These are phyloP conservation scores for Blastocystis sp. DNA, from an alignment of 352 stramenopile genomes.

Conservation along the genomic window DNA sequence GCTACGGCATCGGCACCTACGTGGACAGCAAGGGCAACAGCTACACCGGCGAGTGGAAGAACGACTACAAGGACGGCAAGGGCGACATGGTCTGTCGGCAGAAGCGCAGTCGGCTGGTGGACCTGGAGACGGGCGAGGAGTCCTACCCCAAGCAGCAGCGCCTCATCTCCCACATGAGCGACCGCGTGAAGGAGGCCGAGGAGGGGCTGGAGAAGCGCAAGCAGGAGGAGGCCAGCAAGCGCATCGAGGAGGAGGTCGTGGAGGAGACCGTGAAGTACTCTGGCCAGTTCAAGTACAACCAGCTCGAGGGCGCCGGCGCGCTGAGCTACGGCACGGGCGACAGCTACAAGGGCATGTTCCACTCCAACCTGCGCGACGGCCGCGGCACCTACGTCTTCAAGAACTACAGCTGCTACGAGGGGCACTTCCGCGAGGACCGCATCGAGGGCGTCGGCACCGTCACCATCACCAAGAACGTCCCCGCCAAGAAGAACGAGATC, in stretches of 20 bases:
- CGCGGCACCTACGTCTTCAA: slow-evolving; percentile 50
- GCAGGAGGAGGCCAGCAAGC: not conserved
- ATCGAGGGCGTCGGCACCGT: slow-evolving; percentile 51
- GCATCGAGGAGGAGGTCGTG: slow-evolving; percentile 26
- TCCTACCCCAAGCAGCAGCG: slow-evolving; percentile 39
- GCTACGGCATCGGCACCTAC: slow-evolving; percentile 24
- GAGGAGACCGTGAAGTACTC: slow-evolving; percentile 46
- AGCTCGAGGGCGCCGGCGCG: not conserved
- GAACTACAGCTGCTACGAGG: slow-evolving; percentile 51
- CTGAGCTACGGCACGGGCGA: slow-evolving; percentile 39
- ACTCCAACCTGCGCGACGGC: slow-evolving; percentile 18
- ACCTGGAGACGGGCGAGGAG: slow-evolving; percentile 43
- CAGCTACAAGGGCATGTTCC: slow-evolving; percentile 50
- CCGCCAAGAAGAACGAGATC: slow-evolving; percentile 7
- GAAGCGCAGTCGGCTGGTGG: slow-evolving; percentile 12
- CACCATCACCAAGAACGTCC: slow-evolving; percentile 28
- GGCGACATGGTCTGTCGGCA: slow-evolving; percentile 44
- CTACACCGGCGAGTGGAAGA: slow-evolving; percentile 53
- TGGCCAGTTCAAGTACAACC: slow-evolving; percentile 3
- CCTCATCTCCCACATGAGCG: slow-evolving; percentile 46
- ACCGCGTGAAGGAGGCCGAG: slow-evolving; percentile 41
- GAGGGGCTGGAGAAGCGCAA: slow-evolving; percentile 8
- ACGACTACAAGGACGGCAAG: slow-evolving; percentile 33
- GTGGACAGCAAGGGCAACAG: slow-evolving; percentile 43
- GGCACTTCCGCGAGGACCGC: slow-evolving; percentile 51